A percentile compares a stretch with the other conserved stretches of the same genome.
Evolutionary conservation across 495 filamentous ascomycete species (phyloP).

Genomic region (Niebla homalea): DNA sequence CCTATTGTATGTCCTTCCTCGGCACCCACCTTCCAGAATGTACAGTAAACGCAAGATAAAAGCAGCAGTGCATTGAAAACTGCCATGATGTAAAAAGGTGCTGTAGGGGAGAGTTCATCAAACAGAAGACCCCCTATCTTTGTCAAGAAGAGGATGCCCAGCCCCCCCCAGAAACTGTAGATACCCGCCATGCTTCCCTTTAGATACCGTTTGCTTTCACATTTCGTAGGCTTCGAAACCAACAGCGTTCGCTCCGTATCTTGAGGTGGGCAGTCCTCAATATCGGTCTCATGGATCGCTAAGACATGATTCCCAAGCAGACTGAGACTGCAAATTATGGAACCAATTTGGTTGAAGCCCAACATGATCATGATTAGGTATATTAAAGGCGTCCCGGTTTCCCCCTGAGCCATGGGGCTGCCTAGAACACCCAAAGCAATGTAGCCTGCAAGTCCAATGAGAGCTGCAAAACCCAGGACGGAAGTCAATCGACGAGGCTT

Average conservation of each 20-base stretch:
- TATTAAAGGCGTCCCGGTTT: conserved; percentile 48
- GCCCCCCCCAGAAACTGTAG: conserved; percentile 83
- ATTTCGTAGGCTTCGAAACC: background rate
- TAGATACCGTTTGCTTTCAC: conserved; percentile 29
- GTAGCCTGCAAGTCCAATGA: conserved; percentile 66
- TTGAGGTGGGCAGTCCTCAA: background rate
- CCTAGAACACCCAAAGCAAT: conserved; percentile 50
- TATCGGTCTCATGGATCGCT: conserved; percentile 25
- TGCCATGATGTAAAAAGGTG: conserved; percentile 89
- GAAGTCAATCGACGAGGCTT: conserved; percentile 48
- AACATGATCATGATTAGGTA: conserved; percentile 68
- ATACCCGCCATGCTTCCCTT: conserved; percentile 92
- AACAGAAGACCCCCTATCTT: conserved; percentile 85
- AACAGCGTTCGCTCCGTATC: background rate
- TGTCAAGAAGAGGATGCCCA: conserved; percentile 77
- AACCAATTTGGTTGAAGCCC: conserved; percentile 84
- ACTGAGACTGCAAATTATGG: conserved; percentile 85
- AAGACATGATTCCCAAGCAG: conserved; percentile 71
- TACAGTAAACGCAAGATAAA: background rate
- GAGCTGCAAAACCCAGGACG: conserved; percentile 57
- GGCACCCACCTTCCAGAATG: background rate
- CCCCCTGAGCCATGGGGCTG: conserved; percentile 52
- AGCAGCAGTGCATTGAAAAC: conserved; percentile 67
- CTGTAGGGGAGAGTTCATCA: conserved; percentile 51
- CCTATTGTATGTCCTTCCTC: background rate